phyloP scores from a whole-genome alignment of 2,329 filamentous ascomycete genomes.

The Fusarium bactridioides region DNA sequence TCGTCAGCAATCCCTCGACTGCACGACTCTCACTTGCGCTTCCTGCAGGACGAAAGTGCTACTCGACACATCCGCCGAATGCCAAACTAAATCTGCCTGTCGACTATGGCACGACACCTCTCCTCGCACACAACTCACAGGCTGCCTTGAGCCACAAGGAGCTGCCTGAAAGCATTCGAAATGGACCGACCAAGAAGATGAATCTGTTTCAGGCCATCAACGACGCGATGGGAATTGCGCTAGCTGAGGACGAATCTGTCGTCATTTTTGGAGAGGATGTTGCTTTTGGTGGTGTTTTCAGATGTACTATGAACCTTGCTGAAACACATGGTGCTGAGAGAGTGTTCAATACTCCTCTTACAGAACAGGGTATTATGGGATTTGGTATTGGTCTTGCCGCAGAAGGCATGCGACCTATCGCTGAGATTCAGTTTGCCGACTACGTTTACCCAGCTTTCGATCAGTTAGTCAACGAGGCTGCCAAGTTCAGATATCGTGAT shows the following conservation, averaged over 20 bases:
- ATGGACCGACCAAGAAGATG: conserved; percentile 81
- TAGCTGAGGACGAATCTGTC: conserved; percentile 84
- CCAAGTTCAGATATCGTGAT: conserved; percentile 84
- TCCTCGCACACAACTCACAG: conserved; percentile 82
- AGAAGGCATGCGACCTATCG: conserved; percentile 90
- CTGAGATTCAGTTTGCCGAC: conserved; percentile 95
- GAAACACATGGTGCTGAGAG: conserved; percentile 86
- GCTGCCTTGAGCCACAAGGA: conserved; percentile 75
- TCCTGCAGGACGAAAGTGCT: conserved; percentile 43
- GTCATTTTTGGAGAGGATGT: conserved; percentile 97
- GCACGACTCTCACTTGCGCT: conserved; percentile 31
- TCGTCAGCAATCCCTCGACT: conserved; percentile 19
- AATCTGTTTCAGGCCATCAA: conserved; percentile 97
- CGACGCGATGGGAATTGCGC: conserved; percentile 81
- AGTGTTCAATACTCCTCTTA: conserved; percentile 95
- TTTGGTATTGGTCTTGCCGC: conserved; percentile 91
- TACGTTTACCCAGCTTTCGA: conserved; percentile 95
- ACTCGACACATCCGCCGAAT: conserved; percentile 66
- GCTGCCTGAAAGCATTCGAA: conserved; percentile 70
- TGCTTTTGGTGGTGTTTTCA: conserved; percentile 94
- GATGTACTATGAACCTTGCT: conserved; percentile 89
- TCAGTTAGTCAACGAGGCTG: conserved; percentile 92
- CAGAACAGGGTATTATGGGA: conserved; percentile 92
- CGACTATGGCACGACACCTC: conserved; percentile 83
- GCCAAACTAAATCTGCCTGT: conserved; percentile 82